phyloP scores from a whole-genome alignment of 768 basidiomycete genomes.

The Tricholoma hemisulphureum region DNA sequence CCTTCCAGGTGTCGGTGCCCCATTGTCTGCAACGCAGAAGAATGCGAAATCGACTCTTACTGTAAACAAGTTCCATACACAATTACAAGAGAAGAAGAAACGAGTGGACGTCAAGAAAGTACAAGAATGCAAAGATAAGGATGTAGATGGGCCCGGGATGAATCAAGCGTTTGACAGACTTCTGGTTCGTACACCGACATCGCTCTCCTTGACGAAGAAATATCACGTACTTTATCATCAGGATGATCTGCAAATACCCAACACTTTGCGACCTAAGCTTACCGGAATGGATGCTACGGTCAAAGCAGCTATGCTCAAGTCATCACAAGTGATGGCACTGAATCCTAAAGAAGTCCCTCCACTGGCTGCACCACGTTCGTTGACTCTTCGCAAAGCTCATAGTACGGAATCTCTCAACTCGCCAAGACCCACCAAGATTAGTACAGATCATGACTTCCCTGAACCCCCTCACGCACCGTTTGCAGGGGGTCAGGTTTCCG shows the following conservation, averaged over 20 bases:
- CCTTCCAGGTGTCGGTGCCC: slow-evolving; percentile 33
- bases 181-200: slow-evolving; percentile 49
- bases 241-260: slow-evolving; percentile 90
- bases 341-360: slow-evolving; percentile 31
- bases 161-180: slow-evolving; percentile 79
- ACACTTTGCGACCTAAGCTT: slow-evolving; percentile 73
- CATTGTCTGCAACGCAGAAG: slow-evolving; percentile 13
- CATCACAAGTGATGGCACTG: slow-evolving; percentile 63
- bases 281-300: slow-evolving; percentile 79
- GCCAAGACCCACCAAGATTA: slow-evolving; percentile 44
- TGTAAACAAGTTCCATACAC: slow-evolving; percentile 31
- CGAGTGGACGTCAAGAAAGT: slow-evolving; percentile 24
- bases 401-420: slow-evolving; percentile 72
- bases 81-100: slow-evolving; percentile 41
- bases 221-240: slow-evolving; percentile 27
- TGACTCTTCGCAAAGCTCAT: slow-evolving; percentile 58
- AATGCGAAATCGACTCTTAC: slow-evolving; percentile 11
- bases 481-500: slow-evolving; percentile 36
- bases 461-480: slow-evolving; percentile 39
- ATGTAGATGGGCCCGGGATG: slow-evolving; percentile 38
- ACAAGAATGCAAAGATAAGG: slow-evolving; percentile 8
- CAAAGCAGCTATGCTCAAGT: slow-evolving; percentile 90
- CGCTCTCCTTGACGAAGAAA: neutral
- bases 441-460: slow-evolving; percentile 37
- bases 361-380: slow-evolving; percentile 50